Evolutionary conservation across 768 basidiomycete species (phyloP).

Genomic region (Thelephora ganbajun): DNA sequence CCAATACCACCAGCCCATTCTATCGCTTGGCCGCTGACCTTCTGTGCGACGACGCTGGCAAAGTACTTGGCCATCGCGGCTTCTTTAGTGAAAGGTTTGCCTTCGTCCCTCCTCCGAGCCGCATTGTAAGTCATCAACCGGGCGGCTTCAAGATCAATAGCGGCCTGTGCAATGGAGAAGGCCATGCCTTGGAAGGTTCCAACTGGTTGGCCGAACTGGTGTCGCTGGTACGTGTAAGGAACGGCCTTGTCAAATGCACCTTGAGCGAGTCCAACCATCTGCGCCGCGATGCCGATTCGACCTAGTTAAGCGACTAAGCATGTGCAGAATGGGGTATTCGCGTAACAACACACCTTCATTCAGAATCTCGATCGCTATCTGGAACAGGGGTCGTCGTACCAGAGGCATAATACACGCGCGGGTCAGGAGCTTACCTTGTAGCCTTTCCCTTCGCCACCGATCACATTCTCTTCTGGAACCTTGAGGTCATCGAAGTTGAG

Average conservation of each 20-base stretch:
- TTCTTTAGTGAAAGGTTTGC: slow-evolving; percentile 73
- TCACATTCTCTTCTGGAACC: slow-evolving; percentile 74
- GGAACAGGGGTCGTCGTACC: neutral
- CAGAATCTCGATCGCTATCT: slow-evolving; percentile 91
- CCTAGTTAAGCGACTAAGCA: slow-evolving; percentile 22
- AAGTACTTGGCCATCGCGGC: slow-evolving; percentile 98
- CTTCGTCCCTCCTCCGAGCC: slow-evolving; percentile 88
- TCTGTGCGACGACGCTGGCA: slow-evolving; percentile 79
- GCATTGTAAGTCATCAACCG: slow-evolving; percentile 93
- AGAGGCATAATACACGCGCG: slow-evolving; percentile 1
- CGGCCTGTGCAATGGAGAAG: slow-evolving; percentile 86
- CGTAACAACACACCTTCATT: slow-evolving; percentile 54
- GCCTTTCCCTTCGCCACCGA: slow-evolving; percentile 85
- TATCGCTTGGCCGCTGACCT: slow-evolving; percentile 78
- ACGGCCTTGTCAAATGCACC: slow-evolving; percentile 93
- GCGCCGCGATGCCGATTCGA: slow-evolving; percentile 94
- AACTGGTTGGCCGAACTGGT: slow-evolving; percentile 88
- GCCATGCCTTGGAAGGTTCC: slow-evolving; percentile 95
- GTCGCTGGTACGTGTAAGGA: slow-evolving; percentile 88
- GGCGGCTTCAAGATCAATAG: slow-evolving; percentile 81
- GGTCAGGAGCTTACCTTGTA: slow-evolving; percentile 47
- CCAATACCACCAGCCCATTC: slow-evolving; percentile 95
- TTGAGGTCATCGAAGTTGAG: slow-evolving; percentile 91
- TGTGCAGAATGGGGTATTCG: neutral
- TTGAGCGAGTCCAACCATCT: slow-evolving; percentile 97